Evolutionary conservation across 1,284 basidiomycete genomes (phyloP), one percentile per base, ranked within the genome.

Genomic region (Ceratobasidium theobromae): DNA sequence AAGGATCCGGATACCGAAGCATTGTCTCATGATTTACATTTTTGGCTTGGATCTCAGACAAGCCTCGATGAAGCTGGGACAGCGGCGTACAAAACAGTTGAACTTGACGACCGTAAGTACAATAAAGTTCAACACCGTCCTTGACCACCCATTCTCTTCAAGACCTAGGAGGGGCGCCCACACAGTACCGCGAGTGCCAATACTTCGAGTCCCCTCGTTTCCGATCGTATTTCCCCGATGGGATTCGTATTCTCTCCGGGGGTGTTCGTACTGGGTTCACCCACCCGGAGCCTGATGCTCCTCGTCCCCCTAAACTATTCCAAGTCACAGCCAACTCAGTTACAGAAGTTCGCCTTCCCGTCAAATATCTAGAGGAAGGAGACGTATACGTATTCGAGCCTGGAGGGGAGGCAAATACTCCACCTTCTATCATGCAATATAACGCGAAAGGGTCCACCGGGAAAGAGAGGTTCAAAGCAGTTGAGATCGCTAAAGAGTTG

Each of bases 61-160:
- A 81, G 77, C 9, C 82, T 85, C 70, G 85, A 87, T 69, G 85
- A 87, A 72, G 84, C 84, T 14, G 84, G 82, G 2, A 85, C 84
- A 4, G 85, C 84, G 1, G 85, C 85, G 0, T 87, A 85, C 74
- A 87, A 86, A 77, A 84, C 85, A 1, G 84, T 86, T 14, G 86
- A 87, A 72, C 76, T 87, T 1, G 86, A 87, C 67, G 86, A 87
- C 71, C 79, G 85, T 86, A 68, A 66, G 83, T 77, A 8, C 16
- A 33, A 9, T 14, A 53, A 53, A 25, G 55, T 30, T 38, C 4
- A 28, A 49, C 48, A 40, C 23, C 32, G 33, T 23, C 14, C 60
- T 21, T 23, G 6, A 3, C 18, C n/a, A 30, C 28, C 11, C 30
- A 48, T 46, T 53, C 16, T 53, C 5, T 48, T 16, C 1, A 60